Percentiles rank a stretch among this genome's conserved stretches.
Conservation (phyloP, 306 rosid species). For the Geum urbanum region DNA sequence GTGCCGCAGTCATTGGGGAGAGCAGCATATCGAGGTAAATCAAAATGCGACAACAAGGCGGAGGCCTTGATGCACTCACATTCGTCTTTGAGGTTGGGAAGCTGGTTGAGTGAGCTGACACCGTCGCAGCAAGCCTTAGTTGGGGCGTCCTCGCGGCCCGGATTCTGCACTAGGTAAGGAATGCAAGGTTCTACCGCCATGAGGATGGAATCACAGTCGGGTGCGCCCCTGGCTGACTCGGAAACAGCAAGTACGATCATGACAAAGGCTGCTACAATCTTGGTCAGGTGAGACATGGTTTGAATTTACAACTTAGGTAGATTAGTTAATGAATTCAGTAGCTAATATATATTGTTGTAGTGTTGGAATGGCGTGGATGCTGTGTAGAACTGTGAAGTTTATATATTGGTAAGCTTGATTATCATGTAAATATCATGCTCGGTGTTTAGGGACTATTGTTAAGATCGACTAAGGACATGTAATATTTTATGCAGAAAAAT, state of each 20-base stretch:
- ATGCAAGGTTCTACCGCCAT: neutral
- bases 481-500: slow-evolving; percentile 1
- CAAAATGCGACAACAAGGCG: neutral
- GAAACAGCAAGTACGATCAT: neutral
- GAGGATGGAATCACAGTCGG: neutral
- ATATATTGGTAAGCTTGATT: neutral
- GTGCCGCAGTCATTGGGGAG: neutral
- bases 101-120: neutral
- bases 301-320: neutral
- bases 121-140: neutral
- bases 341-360: neutral
- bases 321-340: neutral
- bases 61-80: slow-evolving; percentile 14
- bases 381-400: neutral
- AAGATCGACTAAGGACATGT: neutral
- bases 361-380: neutral
- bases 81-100: neutral
- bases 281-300: neutral
- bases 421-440: slow-evolving; percentile 2
- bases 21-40: neutral
- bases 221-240: slow-evolving; percentile 3
- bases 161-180: slow-evolving; percentile 1
- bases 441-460: neutral
- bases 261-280: neutral
- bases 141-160: neutral